A percentile compares a stretch with the other conserved stretches of the same genome.
Evolutionary conservation across 2,329 filamentous ascomycete species (phyloP).

Genomic region (Verticillium longisporum): DNA sequence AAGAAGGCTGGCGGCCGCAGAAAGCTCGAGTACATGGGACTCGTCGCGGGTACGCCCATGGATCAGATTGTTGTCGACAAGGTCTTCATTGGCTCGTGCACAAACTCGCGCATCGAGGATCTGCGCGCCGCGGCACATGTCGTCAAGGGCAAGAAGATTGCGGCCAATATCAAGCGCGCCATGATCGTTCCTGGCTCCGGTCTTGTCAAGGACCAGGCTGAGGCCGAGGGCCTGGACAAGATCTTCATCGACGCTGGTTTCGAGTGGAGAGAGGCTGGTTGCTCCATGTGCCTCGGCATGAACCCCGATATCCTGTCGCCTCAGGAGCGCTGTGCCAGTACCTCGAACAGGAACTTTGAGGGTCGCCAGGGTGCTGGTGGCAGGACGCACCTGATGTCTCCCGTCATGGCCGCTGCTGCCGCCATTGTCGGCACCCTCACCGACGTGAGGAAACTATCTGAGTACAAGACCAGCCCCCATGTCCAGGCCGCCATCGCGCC

Average conservation of each 20-base stretch:
- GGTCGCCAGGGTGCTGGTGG: conserved; percentile 89
- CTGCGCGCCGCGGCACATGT: conserved; percentile 79
- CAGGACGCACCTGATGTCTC: conserved; percentile 92
- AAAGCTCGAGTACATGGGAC: conserved; percentile 93
- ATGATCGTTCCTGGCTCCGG: conserved; percentile 97
- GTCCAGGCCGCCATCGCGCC: conserved; percentile 46
- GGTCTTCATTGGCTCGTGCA: conserved; percentile 97
- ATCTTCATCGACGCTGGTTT: conserved; percentile 90
- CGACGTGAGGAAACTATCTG: conserved; percentile 76
- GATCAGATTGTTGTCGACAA: conserved; percentile 91
- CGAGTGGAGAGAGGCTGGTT: conserved; percentile 96
- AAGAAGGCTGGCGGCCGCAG: conserved; percentile 76
- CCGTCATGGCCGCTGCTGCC: conserved; percentile 90
- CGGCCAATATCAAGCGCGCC: conserved; percentile 82
- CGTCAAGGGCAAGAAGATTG: conserved; percentile 81
- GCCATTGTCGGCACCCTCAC: conserved; percentile 86
- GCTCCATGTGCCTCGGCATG: conserved; percentile 99
- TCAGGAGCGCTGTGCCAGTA: conserved; percentile 88
- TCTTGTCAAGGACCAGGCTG: conserved; percentile 85
- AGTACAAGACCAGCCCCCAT: conserved; percentile 52
- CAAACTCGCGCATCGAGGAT: conserved; percentile 95
- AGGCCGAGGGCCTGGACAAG: conserved; percentile 86
- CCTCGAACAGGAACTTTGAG: conserved; percentile 96
- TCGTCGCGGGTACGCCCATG: conserved; percentile 80
- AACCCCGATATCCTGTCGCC: conserved; percentile 95